These are phyloP conservation scores for Chenopodium berlandieri DNA, from an alignment of 148 eudicot species.

Conservation along the genomic window DNA sequence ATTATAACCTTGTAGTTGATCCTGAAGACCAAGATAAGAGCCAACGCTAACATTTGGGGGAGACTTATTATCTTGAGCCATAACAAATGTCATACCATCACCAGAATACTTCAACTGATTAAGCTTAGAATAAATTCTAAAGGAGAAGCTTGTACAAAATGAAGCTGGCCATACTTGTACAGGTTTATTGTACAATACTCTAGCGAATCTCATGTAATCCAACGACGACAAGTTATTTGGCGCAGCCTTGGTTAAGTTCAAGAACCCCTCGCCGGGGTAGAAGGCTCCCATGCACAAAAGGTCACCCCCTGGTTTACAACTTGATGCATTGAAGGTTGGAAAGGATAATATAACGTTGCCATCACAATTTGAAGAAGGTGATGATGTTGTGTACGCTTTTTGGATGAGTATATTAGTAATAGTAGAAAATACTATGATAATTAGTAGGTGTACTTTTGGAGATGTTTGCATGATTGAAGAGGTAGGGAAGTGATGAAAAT, in stretches of 20 bases:
- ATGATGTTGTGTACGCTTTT: too few relatives aligned
- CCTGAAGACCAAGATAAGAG: conserved; percentile 52
- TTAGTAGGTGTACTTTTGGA: too few relatives aligned
- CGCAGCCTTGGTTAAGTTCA: conserved; percentile 41
- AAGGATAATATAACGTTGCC: conserved; percentile 32
- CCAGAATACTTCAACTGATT: conserved; percentile 27
- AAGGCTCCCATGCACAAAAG: conserved; percentile 55
- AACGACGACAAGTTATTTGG: conserved; percentile 9
- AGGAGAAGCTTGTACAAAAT: conserved; percentile 51
- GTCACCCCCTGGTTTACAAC: conserved; percentile 33
- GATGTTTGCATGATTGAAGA: too few relatives aligned
- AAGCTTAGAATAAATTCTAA: conserved; percentile 29
- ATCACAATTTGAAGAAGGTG: too few relatives aligned
- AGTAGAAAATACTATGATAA: too few relatives aligned
- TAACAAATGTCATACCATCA: conserved; percentile 67
- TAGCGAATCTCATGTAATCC: conserved; percentile 26
- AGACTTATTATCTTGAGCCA: conserved; percentile 50
- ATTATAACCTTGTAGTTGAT: conserved; percentile 40
- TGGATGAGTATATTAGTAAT: too few relatives aligned
- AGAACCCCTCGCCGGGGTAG: conserved; percentile 34
- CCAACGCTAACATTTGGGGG: conserved; percentile 52
- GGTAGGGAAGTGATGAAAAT: too few relatives aligned
- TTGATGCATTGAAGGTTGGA: conserved; percentile 41
- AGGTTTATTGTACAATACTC: conserved; percentile 43
- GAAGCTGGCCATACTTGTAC: conserved; percentile 57